Evolutionary conservation across 73 alveolate genomes (phyloP).

Genomic region (Paramecium primaurelia): DNA sequence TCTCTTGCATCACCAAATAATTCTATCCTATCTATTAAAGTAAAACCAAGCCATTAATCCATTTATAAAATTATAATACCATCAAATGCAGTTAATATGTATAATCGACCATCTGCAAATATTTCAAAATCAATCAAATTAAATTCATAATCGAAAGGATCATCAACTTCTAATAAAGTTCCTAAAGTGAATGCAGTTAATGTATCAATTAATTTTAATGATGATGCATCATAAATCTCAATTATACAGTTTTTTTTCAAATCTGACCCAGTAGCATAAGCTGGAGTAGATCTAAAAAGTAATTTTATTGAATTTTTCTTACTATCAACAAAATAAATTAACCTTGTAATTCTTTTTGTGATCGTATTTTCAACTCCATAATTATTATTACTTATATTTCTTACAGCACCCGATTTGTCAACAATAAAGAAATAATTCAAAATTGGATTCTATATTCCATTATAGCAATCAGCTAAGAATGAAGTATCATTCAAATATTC

Average conservation of each 20-base stretch:
- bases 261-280: slow-evolving; percentile 44
- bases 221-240: not conserved
- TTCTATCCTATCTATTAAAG: not conserved
- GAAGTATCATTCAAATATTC: not conserved
- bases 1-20: not conserved
- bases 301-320: not conserved
- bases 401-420: not conserved
- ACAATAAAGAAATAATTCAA: not conserved
- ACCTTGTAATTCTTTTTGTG: not conserved
- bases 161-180: not conserved
- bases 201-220: not conserved
- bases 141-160: not conserved
- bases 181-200: not conserved
- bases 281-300: slow-evolving; percentile 3
- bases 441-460: not conserved
- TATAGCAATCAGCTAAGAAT: not conserved
- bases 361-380: not conserved
- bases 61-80: not conserved
- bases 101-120: not conserved
- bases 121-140: not conserved
- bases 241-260: not conserved
- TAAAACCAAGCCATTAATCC: not conserved
- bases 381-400: not conserved
- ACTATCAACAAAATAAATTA: not conserved
- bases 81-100: not conserved